Percentiles rank a stretch among this genome's conserved stretches.
Evolutionary conservation across 2,329 filamentous ascomycete species (phyloP).

Genomic region (Nemania sp.): DNA sequence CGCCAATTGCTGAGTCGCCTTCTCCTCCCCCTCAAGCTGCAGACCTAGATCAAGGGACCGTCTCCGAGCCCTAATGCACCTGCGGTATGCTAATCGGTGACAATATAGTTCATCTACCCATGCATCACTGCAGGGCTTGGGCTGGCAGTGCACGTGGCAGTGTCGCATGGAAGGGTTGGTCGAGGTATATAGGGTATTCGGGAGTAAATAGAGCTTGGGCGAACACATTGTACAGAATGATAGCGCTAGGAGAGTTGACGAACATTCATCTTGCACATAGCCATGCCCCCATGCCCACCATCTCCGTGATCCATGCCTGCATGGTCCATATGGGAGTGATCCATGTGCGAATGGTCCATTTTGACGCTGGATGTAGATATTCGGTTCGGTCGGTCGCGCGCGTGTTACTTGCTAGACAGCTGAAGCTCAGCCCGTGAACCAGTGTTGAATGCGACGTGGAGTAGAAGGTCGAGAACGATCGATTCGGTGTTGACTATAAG

Average conservation of each 20-base stretch:
- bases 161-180: not conserved
- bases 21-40: not conserved
- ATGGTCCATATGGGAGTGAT: conserved; percentile 65
- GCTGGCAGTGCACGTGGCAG: not conserved
- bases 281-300: conserved; percentile 56
- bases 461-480: not conserved
- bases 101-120: not conserved
- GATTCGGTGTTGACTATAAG: not conserved
- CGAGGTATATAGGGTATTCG: too few relatives aligned
- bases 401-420: not conserved
- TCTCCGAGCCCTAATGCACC: not conserved
- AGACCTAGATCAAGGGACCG: not conserved
- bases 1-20: not conserved
- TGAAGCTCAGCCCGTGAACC: not conserved
- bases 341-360: conserved; percentile 60
- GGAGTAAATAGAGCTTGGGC: too few relatives aligned
- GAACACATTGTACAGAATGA: not conserved
- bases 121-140: not conserved
- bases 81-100: not conserved
- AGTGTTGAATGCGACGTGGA: not conserved
- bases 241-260: conserved; percentile 47
- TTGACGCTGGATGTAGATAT: not conserved
- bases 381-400: not conserved
- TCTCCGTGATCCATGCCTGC: conserved; percentile 62
- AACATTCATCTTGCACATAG: conserved; percentile 92